These are phyloP conservation scores for Debaryomycetaceae sp. DNA, from an alignment of 1,139 yeast species.

Conservation along the genomic window DNA sequence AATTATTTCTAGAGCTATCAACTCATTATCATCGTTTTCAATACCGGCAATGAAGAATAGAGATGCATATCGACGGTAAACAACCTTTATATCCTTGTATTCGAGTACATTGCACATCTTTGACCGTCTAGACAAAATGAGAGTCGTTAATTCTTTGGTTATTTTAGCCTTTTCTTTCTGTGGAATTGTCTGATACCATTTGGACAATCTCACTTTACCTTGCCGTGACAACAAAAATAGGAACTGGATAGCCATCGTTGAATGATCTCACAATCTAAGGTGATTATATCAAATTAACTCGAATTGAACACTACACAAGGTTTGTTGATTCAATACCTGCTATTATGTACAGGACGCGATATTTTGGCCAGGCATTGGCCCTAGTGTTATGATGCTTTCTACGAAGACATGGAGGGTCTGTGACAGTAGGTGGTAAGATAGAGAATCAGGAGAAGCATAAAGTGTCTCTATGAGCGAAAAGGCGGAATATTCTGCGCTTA, in stretches of 20 bases:
- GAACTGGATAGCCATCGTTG: constrained; percentile 70
- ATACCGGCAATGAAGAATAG: constrained; percentile 86
- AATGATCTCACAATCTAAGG: neutral
- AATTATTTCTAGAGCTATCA: constrained; percentile 78
- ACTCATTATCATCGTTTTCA: constrained; percentile 81
- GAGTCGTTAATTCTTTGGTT: constrained; percentile 80
- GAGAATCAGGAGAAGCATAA: too few relatives aligned
- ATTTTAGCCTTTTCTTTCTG: constrained; percentile 83
- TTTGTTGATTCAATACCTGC: neutral
- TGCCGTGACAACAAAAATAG: constrained; percentile 83
- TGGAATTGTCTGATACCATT: constrained; percentile 85
- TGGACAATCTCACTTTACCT: constrained; percentile 88
- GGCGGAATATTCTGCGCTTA: too few relatives aligned
- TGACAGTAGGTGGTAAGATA: too few relatives aligned
- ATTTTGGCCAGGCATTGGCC: too few relatives aligned
- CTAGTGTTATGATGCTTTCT: too few relatives aligned
- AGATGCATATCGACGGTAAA: constrained; percentile 90
- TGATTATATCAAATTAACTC: neutral
- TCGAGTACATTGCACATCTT: constrained; percentile 97
- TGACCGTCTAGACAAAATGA: constrained; percentile 79
- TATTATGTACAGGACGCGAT: neutral
- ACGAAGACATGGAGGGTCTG: too few relatives aligned
- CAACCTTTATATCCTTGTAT: constrained; percentile 82
- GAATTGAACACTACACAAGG: neutral
- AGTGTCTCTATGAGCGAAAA: too few relatives aligned